phyloP scores from a whole-genome alignment of 1,284 basidiomycete genomes.

The Gymnopus androsaceus region DNA sequence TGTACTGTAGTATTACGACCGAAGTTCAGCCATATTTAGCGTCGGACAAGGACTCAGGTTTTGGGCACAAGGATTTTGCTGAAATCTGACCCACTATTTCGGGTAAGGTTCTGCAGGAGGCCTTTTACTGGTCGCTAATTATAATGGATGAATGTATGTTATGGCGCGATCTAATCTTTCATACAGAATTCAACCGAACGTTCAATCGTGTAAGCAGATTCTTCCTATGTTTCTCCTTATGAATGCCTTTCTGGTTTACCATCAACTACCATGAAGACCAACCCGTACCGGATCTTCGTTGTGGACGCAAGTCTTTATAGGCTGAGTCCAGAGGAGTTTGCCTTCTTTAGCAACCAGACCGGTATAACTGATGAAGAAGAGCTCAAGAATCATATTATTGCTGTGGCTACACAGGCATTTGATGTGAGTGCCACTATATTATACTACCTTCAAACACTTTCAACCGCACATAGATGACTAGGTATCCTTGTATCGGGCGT shows the following conservation, averaged over 20 bases:
- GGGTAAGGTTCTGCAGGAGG: too few relatives aligned
- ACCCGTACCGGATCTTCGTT: too few relatives aligned
- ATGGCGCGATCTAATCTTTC: too few relatives aligned
- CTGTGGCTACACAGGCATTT: conserved; percentile 37
- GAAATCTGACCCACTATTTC: conserved; percentile 60
- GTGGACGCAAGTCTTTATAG: neutral
- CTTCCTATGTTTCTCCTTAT: too few relatives aligned
- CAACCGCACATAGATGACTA: neutral
- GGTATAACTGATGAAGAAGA: conserved; percentile 35
- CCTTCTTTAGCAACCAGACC: conserved; percentile 34
- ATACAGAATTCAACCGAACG: too few relatives aligned
- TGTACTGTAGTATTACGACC: too few relatives aligned
- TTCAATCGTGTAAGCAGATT: too few relatives aligned
- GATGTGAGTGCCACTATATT: neutral
- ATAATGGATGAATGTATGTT: too few relatives aligned
- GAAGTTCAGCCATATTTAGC: too few relatives aligned
- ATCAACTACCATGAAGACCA: too few relatives aligned
- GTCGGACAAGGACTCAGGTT: too few relatives aligned
- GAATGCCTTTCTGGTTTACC: too few relatives aligned
- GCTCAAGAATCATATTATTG: conserved; percentile 39
- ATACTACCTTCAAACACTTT: neutral
- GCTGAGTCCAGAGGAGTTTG: conserved; percentile 33
- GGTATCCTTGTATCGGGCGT: conserved; percentile 29
- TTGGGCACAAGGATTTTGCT: conserved; percentile 67
- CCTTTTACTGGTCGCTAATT: conserved; percentile 36